Evolutionary conservation across 2,329 filamentous ascomycete species (phyloP), one percentile per base, ranked within the genome.

Genomic region (Cladophialophora immunda): DNA sequence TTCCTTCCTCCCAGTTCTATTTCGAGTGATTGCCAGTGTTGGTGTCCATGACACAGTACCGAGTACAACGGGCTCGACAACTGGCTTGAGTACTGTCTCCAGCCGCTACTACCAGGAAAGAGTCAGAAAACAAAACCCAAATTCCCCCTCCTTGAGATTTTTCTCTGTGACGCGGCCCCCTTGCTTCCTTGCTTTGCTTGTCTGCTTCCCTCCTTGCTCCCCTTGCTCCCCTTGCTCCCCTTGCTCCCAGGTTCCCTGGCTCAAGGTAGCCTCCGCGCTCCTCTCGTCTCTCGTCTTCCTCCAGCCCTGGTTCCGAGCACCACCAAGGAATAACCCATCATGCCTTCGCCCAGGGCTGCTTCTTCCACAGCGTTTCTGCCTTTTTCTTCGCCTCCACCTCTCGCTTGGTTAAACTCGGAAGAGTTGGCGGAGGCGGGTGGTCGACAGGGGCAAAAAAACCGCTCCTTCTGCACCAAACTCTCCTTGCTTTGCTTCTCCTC

Each of bases 401-500:
- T 50, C 45, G 45, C 45, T 50, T 50, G 45, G 45, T 25, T 50
- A 50, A 50, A 50, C 45, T 50, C 7, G 45, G 45, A 50, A 25
- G 25, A 25, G 45, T 25, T 50, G n/a, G 52, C 19, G 27, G n/a
- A 30, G 52, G 27, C 5, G 25, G 25, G 25, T 11, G 27, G 27
- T 30, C n/a, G 52, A 32, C 52, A 55, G 52, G 52, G 52, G 52
- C 52, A 55, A 34, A 55, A 9, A 32, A 34, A 34, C 32, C 11
- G 32, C 32, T 34, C 32, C 9, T 34, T 34, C 32, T 7, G 4
- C 32, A 34, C 32, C 7, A 34, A 34, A 34, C 4, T 11, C 9
- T 5, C 32, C 11, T 6, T 29, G 22, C n/a, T 9, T 11, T 22
- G 19, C 52, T 19, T 34, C 38, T 19, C 19, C 13, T 30, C 50